These are phyloP conservation scores for Tuber magnatum DNA, from an alignment of 495 filamentous ascomycete species.

Conservation along the genomic window DNA sequence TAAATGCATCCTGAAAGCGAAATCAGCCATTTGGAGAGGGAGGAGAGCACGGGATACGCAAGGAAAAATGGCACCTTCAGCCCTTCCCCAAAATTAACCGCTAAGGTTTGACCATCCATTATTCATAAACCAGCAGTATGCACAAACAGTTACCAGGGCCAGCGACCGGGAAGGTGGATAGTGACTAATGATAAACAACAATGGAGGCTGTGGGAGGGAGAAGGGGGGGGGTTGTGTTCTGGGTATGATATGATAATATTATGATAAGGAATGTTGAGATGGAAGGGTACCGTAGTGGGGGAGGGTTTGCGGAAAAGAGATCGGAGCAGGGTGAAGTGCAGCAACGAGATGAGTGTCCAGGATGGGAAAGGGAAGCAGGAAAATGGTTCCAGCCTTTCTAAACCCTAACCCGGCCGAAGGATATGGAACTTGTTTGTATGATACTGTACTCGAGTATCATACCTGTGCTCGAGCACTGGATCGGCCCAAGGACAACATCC, in stretches of 20 bases:
- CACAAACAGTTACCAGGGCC: slow-evolving; percentile 4
- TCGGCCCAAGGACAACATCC: background rate
- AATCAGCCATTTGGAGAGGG: slow-evolving; percentile 14
- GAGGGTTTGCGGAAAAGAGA: slow-evolving; percentile 29
- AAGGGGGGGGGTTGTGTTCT: too few relatives aligned
- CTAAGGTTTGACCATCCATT: slow-evolving; percentile 31
- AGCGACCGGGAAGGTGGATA: background rate
- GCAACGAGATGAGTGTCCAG: background rate
- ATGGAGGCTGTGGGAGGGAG: slow-evolving; percentile 1
- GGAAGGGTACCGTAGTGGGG: slow-evolving; percentile 17
- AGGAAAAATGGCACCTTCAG: slow-evolving; percentile 61
- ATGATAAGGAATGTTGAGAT: slow-evolving; percentile 24
- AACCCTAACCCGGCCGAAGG: background rate
- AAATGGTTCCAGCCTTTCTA: background rate
- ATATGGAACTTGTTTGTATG: too few relatives aligned
- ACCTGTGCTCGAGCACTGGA: too few relatives aligned
- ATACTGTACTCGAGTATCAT: background rate
- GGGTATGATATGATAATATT: too few relatives aligned
- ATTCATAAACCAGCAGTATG: background rate
- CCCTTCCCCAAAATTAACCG: slow-evolving; percentile 73
- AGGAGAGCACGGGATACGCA: slow-evolving; percentile 12
- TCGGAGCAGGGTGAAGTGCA: background rate
- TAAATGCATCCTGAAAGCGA: slow-evolving; percentile 74
- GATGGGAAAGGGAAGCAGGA: background rate
- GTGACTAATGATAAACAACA: slow-evolving; percentile 8